Percentiles rank a stretch among this genome's conserved stretches.
These are phyloP conservation scores for Auriscalpium vulgare DNA, from an alignment of 768 basidiomycete species.

Conservation along the genomic window DNA sequence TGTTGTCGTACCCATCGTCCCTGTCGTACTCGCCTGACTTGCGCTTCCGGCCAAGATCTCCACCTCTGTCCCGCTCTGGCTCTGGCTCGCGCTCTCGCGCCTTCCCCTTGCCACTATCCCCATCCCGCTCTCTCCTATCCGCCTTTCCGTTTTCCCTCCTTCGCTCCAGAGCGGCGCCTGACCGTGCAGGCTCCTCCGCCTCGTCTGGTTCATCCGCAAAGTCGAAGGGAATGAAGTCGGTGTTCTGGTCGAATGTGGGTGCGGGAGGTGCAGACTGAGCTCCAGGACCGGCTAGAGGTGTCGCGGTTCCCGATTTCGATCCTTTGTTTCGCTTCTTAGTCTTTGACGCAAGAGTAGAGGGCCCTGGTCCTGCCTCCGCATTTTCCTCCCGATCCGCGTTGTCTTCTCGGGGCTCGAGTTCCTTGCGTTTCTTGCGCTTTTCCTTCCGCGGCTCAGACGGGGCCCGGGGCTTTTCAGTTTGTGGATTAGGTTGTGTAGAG, in stretches of 20 bases:
- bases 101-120: slow-evolving; percentile 13
- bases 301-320: neutral
- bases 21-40: slow-evolving; percentile 39
- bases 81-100: slow-evolving; percentile 3
- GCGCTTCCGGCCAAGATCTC: slow-evolving; percentile 32
- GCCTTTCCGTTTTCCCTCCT: neutral
- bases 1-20: slow-evolving; percentile 43
- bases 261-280: neutral
- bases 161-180: neutral
- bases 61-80: slow-evolving; percentile 16
- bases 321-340: neutral
- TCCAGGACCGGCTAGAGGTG: neutral
- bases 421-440: neutral
- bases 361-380: neutral
- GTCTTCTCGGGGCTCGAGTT: neutral
- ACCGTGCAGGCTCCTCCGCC: neutral
- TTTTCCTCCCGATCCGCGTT: neutral
- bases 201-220: slow-evolving; percentile 3
- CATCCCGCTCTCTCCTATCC: neutral
- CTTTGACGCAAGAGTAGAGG: neutral
- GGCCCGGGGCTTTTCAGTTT: neutral
- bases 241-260: slow-evolving; percentile 18
- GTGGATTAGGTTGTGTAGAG: neutral
- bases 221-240: slow-evolving; percentile 25
- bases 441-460: slow-evolving; percentile 5